These are phyloP conservation scores for Pyrus bretschneideri DNA, from an alignment of 306 rosid species.

Conservation along the genomic window DNA sequence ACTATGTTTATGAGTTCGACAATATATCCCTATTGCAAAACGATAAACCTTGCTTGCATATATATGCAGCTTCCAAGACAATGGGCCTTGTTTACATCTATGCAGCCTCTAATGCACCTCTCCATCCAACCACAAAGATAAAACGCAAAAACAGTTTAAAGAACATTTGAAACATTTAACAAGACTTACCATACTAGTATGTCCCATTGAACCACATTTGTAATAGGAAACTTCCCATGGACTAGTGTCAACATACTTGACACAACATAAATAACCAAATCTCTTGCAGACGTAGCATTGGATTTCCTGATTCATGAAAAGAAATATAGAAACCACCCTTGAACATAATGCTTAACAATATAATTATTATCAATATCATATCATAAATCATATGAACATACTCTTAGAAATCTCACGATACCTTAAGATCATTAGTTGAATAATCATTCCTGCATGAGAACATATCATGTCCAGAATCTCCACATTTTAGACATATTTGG, in stretches of 20 bases:
- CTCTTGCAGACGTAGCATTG: constrained; percentile 72
- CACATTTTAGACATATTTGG: constrained; percentile 72
- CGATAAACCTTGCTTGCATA: no score
- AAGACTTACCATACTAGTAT: constrained; percentile 80
- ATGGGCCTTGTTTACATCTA: no score
- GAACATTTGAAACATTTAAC: background rate
- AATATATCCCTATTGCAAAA: no score
- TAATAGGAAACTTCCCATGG: constrained; percentile 65
- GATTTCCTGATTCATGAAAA: constrained; percentile 42
- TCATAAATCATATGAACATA: background rate
- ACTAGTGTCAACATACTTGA: constrained; percentile 22
- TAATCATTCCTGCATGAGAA: constrained; percentile 57
- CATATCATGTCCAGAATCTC: constrained; percentile 87
- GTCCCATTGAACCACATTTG: constrained; percentile 80
- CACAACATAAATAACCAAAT: constrained; percentile 86
- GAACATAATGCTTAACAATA: constrained; percentile 5
- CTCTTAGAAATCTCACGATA: constrained; percentile 13
- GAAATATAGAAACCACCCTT: background rate
- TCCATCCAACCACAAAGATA: background rate
- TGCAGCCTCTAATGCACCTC: background rate
- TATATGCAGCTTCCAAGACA: no score
- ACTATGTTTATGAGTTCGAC: no score
- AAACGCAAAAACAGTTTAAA: background rate
- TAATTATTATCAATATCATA: background rate
- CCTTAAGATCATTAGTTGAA: constrained; percentile 71